Percentiles rank a stretch among this genome's conserved stretches.
Evolutionary conservation across 352 stramenopile species (phyloP).

Genomic region (Phytophthora sp.): DNA sequence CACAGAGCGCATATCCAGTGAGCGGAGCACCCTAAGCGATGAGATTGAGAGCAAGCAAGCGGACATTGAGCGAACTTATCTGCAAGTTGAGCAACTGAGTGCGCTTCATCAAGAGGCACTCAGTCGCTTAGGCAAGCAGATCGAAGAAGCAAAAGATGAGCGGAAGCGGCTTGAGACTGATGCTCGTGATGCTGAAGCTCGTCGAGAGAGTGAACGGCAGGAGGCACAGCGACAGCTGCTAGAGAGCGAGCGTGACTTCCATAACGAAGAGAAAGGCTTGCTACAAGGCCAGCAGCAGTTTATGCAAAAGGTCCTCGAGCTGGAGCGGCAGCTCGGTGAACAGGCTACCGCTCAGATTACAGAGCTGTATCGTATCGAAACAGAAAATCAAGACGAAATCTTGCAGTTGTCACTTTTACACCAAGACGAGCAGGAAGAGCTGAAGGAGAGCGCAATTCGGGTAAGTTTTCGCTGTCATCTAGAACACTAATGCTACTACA

Average conservation of each 20-base stretch:
- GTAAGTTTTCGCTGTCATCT: conserved; percentile 25
- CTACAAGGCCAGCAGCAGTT: conserved; percentile 66
- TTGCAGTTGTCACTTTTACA: conserved; percentile 46
- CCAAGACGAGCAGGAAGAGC: conserved; percentile 63
- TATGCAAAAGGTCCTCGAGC: conserved; percentile 65
- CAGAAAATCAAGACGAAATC: conserved; percentile 55
- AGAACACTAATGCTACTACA: background rate
- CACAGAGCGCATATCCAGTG: conserved; percentile 53
- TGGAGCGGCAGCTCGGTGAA: conserved; percentile 69
- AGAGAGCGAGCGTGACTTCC: conserved; percentile 68
- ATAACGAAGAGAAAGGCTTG: conserved; percentile 74
- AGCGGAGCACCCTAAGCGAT: conserved; percentile 48
- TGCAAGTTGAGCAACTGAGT: conserved; percentile 62
- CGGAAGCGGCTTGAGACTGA: conserved; percentile 51
- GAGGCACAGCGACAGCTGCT: conserved; percentile 59
- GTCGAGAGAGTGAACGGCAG: conserved; percentile 54
- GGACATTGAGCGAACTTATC: conserved; percentile 58
- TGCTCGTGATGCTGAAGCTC: conserved; percentile 45
- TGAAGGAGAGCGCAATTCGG: conserved; percentile 65
- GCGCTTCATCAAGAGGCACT: conserved; percentile 69
- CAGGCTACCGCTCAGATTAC: conserved; percentile 71
- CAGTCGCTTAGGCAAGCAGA: conserved; percentile 50
- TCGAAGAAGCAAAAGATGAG: conserved; percentile 68
- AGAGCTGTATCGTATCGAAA: conserved; percentile 68
- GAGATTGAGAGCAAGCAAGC: conserved; percentile 68